phyloP scores from a whole-genome alignment of 2,329 filamentous ascomycete species.

The Colletotrichum lentis region DNA sequence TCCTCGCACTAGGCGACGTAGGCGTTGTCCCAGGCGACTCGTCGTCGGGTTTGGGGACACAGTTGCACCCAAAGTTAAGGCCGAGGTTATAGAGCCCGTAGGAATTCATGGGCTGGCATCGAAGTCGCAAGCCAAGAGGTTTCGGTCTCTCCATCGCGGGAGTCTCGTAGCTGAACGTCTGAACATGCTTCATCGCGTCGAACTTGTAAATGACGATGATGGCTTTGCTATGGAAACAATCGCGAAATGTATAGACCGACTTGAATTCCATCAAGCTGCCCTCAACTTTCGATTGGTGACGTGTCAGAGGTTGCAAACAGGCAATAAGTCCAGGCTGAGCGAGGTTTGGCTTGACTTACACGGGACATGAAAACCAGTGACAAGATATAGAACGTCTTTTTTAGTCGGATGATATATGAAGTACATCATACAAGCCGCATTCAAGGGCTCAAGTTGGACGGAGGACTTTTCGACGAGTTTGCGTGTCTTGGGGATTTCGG shows the following conservation, averaged over 20 bases:
- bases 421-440: background rate
- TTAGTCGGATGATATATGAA: constrained; percentile 19
- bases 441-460: background rate
- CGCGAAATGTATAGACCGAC: too few relatives aligned
- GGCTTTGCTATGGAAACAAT: too few relatives aligned
- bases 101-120: constrained; percentile 1
- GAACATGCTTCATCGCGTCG: background rate
- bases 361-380: background rate
- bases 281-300: background rate
- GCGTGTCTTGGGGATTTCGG: too few relatives aligned
- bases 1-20: too few relatives aligned
- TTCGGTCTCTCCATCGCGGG: background rate
- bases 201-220: constrained; percentile 8
- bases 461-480: background rate
- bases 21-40: background rate
- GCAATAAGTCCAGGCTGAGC: background rate
- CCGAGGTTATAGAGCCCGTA: constrained; percentile 8
- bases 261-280: too few relatives aligned
- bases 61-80: too few relatives aligned
- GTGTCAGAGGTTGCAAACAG: background rate
- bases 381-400: background rate
- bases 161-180: background rate
- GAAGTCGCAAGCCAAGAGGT: background rate
- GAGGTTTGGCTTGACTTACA: background rate
- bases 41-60: rapidly evolving